Evolutionary conservation across 192 early-diverging fungal species (phyloP).

Genomic region (Funneliformis mosseae): DNA sequence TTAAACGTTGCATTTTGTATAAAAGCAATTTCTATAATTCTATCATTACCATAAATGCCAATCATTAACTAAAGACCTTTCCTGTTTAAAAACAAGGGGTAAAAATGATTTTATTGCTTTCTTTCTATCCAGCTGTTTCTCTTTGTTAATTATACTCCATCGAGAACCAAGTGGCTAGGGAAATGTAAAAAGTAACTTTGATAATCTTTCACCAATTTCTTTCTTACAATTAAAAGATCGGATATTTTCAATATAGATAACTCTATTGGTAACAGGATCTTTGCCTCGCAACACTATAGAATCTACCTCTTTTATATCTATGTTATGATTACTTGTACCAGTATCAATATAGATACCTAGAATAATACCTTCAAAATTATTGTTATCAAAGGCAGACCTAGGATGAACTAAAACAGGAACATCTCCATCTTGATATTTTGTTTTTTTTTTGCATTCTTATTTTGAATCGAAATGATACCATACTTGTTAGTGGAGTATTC

Average conservation of each 20-base stretch:
- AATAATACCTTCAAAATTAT: background rate
- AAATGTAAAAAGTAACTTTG: constrained; percentile 9
- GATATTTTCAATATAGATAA: constrained; percentile 10
- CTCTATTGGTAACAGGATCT: no score
- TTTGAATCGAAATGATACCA: constrained; percentile 20
- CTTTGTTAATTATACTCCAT: constrained; percentile 10
- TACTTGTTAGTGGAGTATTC: background rate
- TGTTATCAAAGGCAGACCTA: background rate
- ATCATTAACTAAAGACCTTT: background rate
- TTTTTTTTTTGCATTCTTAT: constrained; percentile 9
- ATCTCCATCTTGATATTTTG: background rate
- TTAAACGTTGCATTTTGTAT: no score
- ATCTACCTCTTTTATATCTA: background rate
- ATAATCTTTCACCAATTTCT: constrained; percentile 23
- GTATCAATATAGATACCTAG: constrained; percentile 5
- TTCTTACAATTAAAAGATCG: constrained; percentile 8
- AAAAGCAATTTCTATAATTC: background rate
- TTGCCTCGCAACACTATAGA: no score
- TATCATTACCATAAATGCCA: background rate
- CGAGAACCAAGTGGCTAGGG: background rate
- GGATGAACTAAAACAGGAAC: background rate
- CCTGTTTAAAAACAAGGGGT: constrained; percentile 22
- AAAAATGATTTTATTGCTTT: constrained; percentile 24
- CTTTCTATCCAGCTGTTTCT: background rate
- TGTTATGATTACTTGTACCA: background rate